Evolutionary conservation across 2,329 filamentous ascomycete genomes (phyloP).

Genomic region (Cytospora paraplurivora): DNA sequence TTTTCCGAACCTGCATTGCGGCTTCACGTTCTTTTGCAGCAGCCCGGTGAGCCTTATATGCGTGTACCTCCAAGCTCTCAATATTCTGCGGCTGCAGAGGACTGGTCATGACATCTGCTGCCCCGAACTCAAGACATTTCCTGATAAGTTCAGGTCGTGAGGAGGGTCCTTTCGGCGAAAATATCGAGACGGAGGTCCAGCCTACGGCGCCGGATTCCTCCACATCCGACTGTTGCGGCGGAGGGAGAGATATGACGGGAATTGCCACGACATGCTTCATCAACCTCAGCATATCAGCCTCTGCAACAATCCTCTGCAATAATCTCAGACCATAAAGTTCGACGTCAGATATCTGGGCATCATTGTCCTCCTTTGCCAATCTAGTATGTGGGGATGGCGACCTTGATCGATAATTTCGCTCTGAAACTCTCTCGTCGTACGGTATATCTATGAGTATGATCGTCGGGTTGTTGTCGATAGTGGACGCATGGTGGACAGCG

Average conservation of each 20-base stretch:
- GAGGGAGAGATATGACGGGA: conserved; percentile 46
- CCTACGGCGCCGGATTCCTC: conserved; percentile 12
- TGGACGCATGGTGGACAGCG: conserved; percentile 54
- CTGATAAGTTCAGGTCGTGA: conserved; percentile 35
- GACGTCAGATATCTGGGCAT: conserved; percentile 45
- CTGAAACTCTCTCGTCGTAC: conserved; percentile 49
- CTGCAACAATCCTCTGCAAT: conserved; percentile 59
- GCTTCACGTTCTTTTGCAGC: conserved; percentile 72
- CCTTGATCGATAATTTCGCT: conserved; percentile 40
- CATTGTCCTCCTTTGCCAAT: conserved; percentile 40
- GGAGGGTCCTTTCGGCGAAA: conserved; percentile 8
- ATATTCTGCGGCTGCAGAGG: conserved; percentile 75
- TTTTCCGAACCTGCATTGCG: conserved; percentile 70
- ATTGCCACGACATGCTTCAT: conserved; percentile 60
- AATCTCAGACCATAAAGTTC: conserved; percentile 59
- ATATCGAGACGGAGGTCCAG: conserved; percentile 10
- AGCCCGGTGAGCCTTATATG: conserved; percentile 79
- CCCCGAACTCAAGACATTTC: conserved; percentile 81
- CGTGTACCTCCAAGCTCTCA: conserved; percentile 77
- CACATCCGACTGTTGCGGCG: conserved; percentile 7
- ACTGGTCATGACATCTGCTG: conserved; percentile 80
- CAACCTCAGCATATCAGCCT: conserved; percentile 57
- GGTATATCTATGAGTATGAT: conserved; percentile 61
- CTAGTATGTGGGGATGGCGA: conserved; percentile 50
- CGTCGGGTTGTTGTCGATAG: conserved; percentile 57